Base-by-base conservation (phyloP, 768 basidiomycete species). In the Sporobolomyces phaffii region DNA sequence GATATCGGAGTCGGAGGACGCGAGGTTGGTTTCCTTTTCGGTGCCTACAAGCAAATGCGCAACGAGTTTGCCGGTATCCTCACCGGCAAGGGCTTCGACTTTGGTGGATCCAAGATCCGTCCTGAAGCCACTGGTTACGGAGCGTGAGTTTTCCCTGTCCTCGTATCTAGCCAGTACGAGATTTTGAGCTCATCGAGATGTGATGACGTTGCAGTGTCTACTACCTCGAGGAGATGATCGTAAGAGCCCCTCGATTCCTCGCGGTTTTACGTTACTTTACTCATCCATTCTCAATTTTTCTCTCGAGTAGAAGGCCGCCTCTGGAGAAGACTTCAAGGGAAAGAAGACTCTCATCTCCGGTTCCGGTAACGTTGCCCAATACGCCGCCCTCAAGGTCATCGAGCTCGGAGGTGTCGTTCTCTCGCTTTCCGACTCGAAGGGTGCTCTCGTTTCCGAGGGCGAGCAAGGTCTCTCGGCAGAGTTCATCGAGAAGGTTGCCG, bases 11-110 rank as follows among this genome's bases (percentile, higher is more conserved):
- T 85, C 66, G 87, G 87, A 70, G 87, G 82, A 44, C 82, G 87
- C 65, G 87, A 89, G 78, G 84, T 88, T 70, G 87, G 85, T 38
- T 89, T 80, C 83, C 80, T 88, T 76, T 88, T 87, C 74, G 87
- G 87, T 72, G 85, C 86, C 36, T 89, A 89, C 82, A 88, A 86
- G 82, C 84, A 83, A 76, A 78, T 84, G 76, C 80, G 82, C 69
- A 87, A 88, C 78, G 86, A 88, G 79, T 88, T 83, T 75, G 80
- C 83, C 58, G 80, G 80, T 76, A 77, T 89, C 78, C 81, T 89
- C 71, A 89, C 87, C 41, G 66, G 63, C 38, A 70, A 65, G 65
- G 65, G 68, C 38, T 69, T 53, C 62, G 64, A 72, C 63, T 68
- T 65, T 20, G 68, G 69, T 44, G 73, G 87, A 72, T 85, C 83